Evolutionary conservation across 192 early-diverging fungal genomes (phyloP).

Genomic region (Geranomyces variabilis): DNA sequence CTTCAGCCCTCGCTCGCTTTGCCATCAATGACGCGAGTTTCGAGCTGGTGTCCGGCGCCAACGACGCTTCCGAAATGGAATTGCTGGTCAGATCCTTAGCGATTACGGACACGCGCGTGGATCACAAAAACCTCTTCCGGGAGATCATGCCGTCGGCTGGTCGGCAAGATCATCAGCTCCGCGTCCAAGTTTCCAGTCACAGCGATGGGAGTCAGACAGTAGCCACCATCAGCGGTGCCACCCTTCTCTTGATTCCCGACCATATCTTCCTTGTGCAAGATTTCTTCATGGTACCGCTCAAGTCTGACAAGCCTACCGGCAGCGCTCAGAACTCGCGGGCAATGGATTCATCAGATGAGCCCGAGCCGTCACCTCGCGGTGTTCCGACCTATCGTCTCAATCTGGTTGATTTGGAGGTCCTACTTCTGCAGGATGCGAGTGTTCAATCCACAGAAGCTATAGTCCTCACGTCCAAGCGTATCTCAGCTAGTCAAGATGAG

Average conservation of each 20-base stretch:
- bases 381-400: conserved; percentile 74
- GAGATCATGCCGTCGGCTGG: conserved; percentile 79
- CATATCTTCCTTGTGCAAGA: conserved; percentile 77
- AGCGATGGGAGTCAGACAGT: conserved; percentile 56
- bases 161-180: conserved; percentile 63
- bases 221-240: conserved; percentile 80
- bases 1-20: conserved; percentile 21
- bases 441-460: conserved; percentile 81
- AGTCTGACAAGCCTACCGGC: not conserved
- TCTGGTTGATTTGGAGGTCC: conserved; percentile 79
- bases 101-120: conserved; percentile 78
- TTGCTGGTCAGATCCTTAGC: conserved; percentile 70
- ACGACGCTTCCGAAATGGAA: conserved; percentile 63
- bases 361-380: not conserved
- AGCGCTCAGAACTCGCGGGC: not conserved
- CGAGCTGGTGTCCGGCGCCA: conserved; percentile 1
- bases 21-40: conserved; percentile 3
- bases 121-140: conserved; percentile 75
- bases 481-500: conserved; percentile 79
- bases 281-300: conserved; percentile 59
- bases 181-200: conserved; percentile 46
- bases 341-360: not conserved
- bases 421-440: conserved; percentile 79
- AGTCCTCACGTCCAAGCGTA: conserved; percentile 76
- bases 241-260: conserved; percentile 84